Conservation (phyloP, 2,329 filamentous ascomycete genomes). For the Emmonsiellopsis sp. region DNA sequence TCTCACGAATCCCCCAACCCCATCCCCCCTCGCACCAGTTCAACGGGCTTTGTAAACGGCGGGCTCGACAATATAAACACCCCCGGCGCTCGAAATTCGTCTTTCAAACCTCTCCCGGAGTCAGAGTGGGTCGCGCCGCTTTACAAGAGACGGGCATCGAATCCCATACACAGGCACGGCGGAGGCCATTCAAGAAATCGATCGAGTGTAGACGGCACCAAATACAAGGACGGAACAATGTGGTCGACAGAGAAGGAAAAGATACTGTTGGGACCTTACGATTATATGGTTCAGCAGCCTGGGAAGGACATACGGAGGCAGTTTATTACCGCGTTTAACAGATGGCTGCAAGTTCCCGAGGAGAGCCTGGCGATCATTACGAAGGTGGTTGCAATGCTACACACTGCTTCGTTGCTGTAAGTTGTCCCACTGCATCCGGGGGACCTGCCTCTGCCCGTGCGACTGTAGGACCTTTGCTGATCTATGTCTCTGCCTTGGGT, state of each 20-base stretch:
- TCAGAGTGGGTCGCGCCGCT: slow-evolving; percentile 50
- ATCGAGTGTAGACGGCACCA: slow-evolving; percentile 31
- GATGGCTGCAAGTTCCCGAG: slow-evolving; percentile 27
- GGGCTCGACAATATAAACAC: slow-evolving; percentile 18
- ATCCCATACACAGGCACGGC: slow-evolving; percentile 13
- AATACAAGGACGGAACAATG: slow-evolving; percentile 26
- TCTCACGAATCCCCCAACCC: slow-evolving; percentile 45
- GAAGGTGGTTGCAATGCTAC: slow-evolving; percentile 27
- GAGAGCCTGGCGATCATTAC: slow-evolving; percentile 25
- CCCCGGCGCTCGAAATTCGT: slow-evolving; percentile 18
- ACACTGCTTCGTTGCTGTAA: slow-evolving; percentile 31
- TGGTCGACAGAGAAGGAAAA: slow-evolving; percentile 71
- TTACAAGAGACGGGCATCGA: slow-evolving; percentile 19
- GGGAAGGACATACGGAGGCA: slow-evolving; percentile 42
- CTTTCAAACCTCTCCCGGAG: slow-evolving; percentile 48
- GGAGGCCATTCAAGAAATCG: slow-evolving; percentile 23
- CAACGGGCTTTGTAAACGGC: slow-evolving; percentile 43
- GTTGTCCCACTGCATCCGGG: slow-evolving; percentile 17
- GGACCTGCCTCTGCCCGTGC: not conserved
- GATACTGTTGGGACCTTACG: slow-evolving; percentile 67
- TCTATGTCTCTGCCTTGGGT: not conserved
- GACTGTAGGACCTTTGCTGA: not conserved
- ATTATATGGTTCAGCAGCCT: slow-evolving; percentile 69
- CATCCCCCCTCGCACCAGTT: slow-evolving; percentile 67
- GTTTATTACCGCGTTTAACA: slow-evolving; percentile 31